A percentile compares a stretch with the other conserved stretches of the same genome.
phyloP scores from a whole-genome alignment of 2,329 filamentous ascomycete species.

The Sodiomyces alkalinus region DNA sequence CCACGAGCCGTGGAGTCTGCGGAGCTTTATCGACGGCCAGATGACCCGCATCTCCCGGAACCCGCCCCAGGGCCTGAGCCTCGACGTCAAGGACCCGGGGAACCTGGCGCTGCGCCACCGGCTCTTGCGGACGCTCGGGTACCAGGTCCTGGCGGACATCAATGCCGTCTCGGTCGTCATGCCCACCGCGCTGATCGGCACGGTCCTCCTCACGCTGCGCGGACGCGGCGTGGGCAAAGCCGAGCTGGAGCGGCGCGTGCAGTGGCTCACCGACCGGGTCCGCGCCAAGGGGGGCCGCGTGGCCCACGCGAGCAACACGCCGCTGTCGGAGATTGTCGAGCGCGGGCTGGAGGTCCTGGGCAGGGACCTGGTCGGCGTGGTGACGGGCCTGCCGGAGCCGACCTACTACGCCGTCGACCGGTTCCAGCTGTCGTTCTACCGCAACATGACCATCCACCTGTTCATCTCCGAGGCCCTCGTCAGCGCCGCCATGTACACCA shows the following conservation, averaged over 20 bases:
- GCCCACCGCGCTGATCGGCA: constrained; percentile 92
- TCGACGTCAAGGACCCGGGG: constrained; percentile 30
- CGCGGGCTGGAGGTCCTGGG: constrained; percentile 85
- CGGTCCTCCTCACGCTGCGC: constrained; percentile 76
- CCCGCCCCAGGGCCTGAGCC: constrained; percentile 28
- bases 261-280: constrained; percentile 78
- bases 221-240: constrained; percentile 81
- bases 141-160: constrained; percentile 85
- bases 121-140: constrained; percentile 73
- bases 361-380: constrained; percentile 68
- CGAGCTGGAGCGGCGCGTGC: constrained; percentile 72
- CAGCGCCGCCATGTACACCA: constrained; percentile 77
- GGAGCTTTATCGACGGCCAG: constrained; percentile 68
- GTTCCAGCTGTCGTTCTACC: constrained; percentile 95
- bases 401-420: constrained; percentile 92
- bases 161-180: constrained; percentile 95
- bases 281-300: constrained; percentile 79
- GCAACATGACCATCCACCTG: constrained; percentile 98
- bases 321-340: constrained; percentile 70
- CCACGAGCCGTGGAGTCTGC: constrained; percentile 87
- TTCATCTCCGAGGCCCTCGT: constrained; percentile 91
- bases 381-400: constrained; percentile 69
- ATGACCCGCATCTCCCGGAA: constrained; percentile 39
- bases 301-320: constrained; percentile 75
- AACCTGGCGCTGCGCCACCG: constrained; percentile 47